Evolutionary conservation across 305 asterid species (phyloP).

Genomic region (Solanum hybrid): DNA sequence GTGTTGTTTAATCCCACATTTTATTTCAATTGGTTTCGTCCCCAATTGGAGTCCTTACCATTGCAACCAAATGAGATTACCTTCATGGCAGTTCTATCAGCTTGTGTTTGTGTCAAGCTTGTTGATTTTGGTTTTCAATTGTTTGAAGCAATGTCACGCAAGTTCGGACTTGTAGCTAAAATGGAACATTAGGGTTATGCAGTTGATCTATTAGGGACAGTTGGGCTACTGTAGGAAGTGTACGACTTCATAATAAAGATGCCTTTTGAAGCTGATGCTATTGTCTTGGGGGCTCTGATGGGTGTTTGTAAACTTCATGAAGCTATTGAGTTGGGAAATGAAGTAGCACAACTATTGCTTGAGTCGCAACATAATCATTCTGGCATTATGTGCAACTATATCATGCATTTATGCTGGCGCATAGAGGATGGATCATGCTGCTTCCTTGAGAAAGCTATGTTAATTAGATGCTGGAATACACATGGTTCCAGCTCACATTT

Average conservation of each 20-base stretch:
- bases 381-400: conserved; percentile 25
- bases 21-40: no score
- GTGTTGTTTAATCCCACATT: no score
- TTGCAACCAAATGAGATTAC: conserved; percentile 56
- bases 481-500: conserved; percentile 54
- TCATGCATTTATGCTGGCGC: conserved; percentile 71
- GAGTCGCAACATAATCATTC: not conserved
- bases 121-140: conserved; percentile 48
- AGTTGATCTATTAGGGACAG: conserved; percentile 70
- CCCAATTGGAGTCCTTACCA: no score
- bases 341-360: conserved; percentile 32
- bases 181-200: conserved; percentile 92
- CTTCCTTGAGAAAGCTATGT: conserved; percentile 53
- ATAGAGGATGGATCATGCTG: conserved; percentile 19
- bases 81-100: conserved; percentile 58
- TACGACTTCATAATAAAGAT: not conserved
- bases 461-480: conserved; percentile 46
- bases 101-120: conserved; percentile 48
- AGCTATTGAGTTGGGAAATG: conserved; percentile 51
- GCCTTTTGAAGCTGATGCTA: not conserved
- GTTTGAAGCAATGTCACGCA: conserved; percentile 46
- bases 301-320: conserved; percentile 64
- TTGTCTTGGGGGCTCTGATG: no score
- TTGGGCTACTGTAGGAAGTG: conserved; percentile 62
- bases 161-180: conserved; percentile 34